These are phyloP conservation scores for Hamigera avellanea DNA, from an alignment of 495 filamentous ascomycete species.

Conservation along the genomic window DNA sequence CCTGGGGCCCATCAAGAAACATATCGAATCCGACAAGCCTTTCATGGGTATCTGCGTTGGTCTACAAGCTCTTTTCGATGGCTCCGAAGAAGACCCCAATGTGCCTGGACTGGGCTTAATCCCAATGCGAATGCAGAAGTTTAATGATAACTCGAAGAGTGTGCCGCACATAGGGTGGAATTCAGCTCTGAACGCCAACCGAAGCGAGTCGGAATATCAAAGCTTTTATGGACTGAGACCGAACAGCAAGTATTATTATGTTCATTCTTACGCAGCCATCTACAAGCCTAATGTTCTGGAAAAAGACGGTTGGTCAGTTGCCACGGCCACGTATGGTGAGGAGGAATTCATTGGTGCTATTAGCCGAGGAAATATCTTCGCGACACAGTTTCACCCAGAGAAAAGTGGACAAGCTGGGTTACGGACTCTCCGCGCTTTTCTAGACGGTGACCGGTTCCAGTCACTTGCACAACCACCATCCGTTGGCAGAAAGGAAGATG, in stretches of 20 bases:
- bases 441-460: slow-evolving; percentile 49
- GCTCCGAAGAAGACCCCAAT: slow-evolving; percentile 63
- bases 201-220: slow-evolving; percentile 29
- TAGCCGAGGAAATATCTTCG: slow-evolving; percentile 71
- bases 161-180: slow-evolving; percentile 99
- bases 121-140: slow-evolving; percentile 57
- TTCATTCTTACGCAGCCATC: slow-evolving; percentile 84
- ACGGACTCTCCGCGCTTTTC: slow-evolving; percentile 71
- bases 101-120: slow-evolving; percentile 66
- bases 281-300: slow-evolving; percentile 63
- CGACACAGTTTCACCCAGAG: slow-evolving; percentile 95
- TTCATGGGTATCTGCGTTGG: slow-evolving; percentile 99
- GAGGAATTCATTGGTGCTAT: slow-evolving; percentile 91
- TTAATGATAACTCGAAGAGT: slow-evolving; percentile 66
- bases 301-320: slow-evolving; percentile 73
- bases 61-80: slow-evolving; percentile 77
- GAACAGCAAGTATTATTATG: slow-evolving; percentile 93
- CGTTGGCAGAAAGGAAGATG: slow-evolving; percentile 34
- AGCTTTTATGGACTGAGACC: slow-evolving; percentile 66
- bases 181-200: slow-evolving; percentile 51
- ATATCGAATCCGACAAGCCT: slow-evolving; percentile 79
- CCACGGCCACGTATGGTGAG: slow-evolving; percentile 74
- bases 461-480: slow-evolving; percentile 20
- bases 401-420: slow-evolving; percentile 89
- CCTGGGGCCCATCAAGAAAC: slow-evolving; percentile 61